phyloP scores from a whole-genome alignment of 1,139 yeast species.

The Debaryomyces robertsiae region DNA sequence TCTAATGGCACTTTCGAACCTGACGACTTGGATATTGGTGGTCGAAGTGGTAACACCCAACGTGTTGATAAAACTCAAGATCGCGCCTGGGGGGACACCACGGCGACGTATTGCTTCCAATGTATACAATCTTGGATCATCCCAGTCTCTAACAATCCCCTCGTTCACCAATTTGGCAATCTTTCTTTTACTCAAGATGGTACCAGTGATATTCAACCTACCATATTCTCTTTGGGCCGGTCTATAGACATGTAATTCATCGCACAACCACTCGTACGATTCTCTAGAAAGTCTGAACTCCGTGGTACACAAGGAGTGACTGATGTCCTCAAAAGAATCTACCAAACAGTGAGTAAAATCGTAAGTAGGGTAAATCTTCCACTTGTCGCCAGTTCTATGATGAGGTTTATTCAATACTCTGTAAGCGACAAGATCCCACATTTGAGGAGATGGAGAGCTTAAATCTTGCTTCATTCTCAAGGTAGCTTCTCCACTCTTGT shows the following conservation, averaged over 20 bases:
- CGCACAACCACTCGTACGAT: conserved; percentile 98
- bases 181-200: conserved; percentile 92
- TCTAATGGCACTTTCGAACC: conserved; percentile 91
- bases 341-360: conserved; percentile 99
- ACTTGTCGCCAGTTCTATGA: conserved; percentile 93
- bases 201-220: conserved; percentile 91
- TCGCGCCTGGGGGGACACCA: conserved; percentile 99
- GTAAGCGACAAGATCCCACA: conserved; percentile 99
- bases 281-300: conserved; percentile 92
- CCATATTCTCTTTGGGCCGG: conserved; percentile 99
- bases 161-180: conserved; percentile 89
- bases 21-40: conserved; percentile 83
- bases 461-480: conserved; percentile 97
- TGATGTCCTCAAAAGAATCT: conserved; percentile 93
- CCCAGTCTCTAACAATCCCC: conserved; percentile 90
- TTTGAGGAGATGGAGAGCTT: conserved; percentile 91
- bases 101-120: conserved; percentile 94
- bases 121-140: conserved; percentile 95
- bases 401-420: conserved; percentile 90
- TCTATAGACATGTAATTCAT: conserved; percentile 89
- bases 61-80: conserved; percentile 87
- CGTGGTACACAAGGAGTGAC: conserved; percentile 93
- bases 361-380: conserved; percentile 98
- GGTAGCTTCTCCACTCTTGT: conserved; percentile 88
- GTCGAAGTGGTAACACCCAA: conserved; percentile 95